Conservation (phyloP, 139 green algal genomes). For the Nannochloris sp. region DNA sequence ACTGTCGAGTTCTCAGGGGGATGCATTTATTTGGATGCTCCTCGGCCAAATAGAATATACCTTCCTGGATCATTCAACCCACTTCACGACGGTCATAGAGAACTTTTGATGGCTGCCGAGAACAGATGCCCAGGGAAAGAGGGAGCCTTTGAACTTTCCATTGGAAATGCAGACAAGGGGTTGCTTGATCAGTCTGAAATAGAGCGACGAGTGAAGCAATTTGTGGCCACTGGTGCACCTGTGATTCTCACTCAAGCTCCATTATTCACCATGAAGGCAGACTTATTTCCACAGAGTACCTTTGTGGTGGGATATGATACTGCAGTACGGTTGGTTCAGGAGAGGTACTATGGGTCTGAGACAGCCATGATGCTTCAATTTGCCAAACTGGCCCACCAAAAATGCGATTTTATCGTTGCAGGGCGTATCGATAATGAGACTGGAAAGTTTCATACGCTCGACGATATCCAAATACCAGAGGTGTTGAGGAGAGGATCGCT, state of each 20-base stretch:
- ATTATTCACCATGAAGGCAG: constrained; percentile 70
- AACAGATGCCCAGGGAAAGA: constrained; percentile 10
- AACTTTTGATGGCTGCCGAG: constrained; percentile 32
- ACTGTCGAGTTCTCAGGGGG: constrained; percentile 61
- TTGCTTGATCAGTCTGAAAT: constrained; percentile 49
- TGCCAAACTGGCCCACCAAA: constrained; percentile 25
- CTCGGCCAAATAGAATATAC: constrained; percentile 47
- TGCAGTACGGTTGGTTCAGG: constrained; percentile 56
- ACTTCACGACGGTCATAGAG: constrained; percentile 69
- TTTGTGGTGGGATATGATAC: constrained; percentile 84
- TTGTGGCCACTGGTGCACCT: constrained; percentile 42
- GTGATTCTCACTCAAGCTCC: constrained; percentile 66
- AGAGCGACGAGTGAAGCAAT: constrained; percentile 58
- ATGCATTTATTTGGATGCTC: constrained; percentile 50
- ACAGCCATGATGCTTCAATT: constrained; percentile 51
- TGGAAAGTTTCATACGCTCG: constrained; percentile 42
- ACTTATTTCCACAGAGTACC: constrained; percentile 44
- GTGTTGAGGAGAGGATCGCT: constrained; percentile 38
- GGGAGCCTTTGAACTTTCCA: constrained; percentile 67
- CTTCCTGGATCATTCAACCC: constrained; percentile 89
- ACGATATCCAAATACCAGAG: constrained; percentile 44
- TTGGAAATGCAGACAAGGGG: constrained; percentile 88
- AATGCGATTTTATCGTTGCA: constrained; percentile 65
- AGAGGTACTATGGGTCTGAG: constrained; percentile 63
- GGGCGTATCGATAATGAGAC: constrained; percentile 34